These are phyloP conservation scores for Coemansia sp. DNA, from an alignment of 192 early-diverging fungal genomes.

Conservation along the genomic window DNA sequence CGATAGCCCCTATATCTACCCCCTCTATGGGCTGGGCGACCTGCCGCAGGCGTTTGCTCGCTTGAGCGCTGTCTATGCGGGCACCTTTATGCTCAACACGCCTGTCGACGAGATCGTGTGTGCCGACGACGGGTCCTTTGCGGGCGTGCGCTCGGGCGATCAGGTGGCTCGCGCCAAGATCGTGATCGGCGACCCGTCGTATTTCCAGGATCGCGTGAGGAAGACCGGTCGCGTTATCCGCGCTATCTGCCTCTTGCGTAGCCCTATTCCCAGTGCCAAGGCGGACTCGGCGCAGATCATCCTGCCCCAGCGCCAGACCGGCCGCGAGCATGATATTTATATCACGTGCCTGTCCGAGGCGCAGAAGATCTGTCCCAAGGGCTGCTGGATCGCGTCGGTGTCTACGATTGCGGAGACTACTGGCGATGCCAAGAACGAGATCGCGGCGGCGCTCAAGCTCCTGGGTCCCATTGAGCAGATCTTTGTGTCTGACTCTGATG, in stretches of 20 bases:
- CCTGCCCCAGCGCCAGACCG: constrained; percentile 96
- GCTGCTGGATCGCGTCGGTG: constrained; percentile 92
- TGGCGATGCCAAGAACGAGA: constrained; percentile 83
- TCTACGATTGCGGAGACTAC: constrained; percentile 93
- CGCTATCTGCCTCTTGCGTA: constrained; percentile 91
- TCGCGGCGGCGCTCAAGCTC: constrained; percentile 81
- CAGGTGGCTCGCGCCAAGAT: constrained; percentile 79
- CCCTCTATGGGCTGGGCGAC: constrained; percentile 96
- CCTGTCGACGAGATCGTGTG: constrained; percentile 83
- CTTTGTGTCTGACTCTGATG: constrained; percentile 81
- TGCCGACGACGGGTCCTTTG: constrained; percentile 75
- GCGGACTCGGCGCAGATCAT: constrained; percentile 93
- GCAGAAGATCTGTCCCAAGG: constrained; percentile 91
- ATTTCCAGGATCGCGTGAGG: constrained; percentile 79
- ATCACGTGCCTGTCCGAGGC: constrained; percentile 83
- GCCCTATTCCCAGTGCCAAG: constrained; percentile 86
- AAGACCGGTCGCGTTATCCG: constrained; percentile 86
- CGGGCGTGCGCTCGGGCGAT: constrained; percentile 86
- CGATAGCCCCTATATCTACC: constrained; percentile 98
- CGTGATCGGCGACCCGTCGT: constrained; percentile 97
- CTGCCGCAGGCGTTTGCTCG: constrained; percentile 97
- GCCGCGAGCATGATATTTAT: constrained; percentile 94
- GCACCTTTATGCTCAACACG: constrained; percentile 98
- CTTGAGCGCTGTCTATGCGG: constrained; percentile 96
- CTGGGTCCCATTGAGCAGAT: constrained; percentile 89